Percentiles rank a stretch among this genome's conserved stretches.
Evolutionary conservation across 768 basidiomycete species (phyloP).

Genomic region (Melanogaster broomeanus): DNA sequence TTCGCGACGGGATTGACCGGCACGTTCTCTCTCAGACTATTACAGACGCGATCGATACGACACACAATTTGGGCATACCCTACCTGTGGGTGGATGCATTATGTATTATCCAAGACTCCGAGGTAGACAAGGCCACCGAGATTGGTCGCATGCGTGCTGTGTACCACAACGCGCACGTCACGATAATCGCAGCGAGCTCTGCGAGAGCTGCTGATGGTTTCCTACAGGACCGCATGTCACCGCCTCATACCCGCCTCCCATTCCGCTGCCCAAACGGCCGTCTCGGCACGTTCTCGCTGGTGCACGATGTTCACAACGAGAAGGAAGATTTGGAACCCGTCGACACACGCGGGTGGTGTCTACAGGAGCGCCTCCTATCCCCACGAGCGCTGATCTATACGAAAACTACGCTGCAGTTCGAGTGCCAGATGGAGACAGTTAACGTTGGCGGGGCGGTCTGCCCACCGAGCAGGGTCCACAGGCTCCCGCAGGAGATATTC

Average conservation of each 20-base stretch:
- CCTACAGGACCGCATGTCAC: not conserved
- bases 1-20: not conserved
- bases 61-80: constrained; percentile 18
- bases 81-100: constrained; percentile 28
- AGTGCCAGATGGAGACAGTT: not conserved
- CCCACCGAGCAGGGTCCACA: too few species aligned
- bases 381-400: not conserved
- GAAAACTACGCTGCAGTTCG: not conserved
- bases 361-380: constrained; percentile 4
- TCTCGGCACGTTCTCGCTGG: not conserved
- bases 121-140: constrained; percentile 17
- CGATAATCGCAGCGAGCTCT: not conserved
- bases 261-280: not conserved
- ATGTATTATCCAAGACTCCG: constrained; percentile 24
- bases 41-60: constrained; percentile 17
- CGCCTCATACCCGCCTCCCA: not conserved
- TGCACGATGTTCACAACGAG: not conserved
- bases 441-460: not conserved
- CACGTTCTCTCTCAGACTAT: constrained; percentile 17
- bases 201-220: not conserved
- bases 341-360: not conserved
- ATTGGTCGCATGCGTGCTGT: not conserved
- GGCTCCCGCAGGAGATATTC: not conserved
- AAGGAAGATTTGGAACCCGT: not conserved
- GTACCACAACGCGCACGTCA: not conserved